Evolutionary conservation across 1,139 yeast species (phyloP), one percentile per base, ranked within the genome.

Genomic region (Scheffersomyces insectosa): DNA sequence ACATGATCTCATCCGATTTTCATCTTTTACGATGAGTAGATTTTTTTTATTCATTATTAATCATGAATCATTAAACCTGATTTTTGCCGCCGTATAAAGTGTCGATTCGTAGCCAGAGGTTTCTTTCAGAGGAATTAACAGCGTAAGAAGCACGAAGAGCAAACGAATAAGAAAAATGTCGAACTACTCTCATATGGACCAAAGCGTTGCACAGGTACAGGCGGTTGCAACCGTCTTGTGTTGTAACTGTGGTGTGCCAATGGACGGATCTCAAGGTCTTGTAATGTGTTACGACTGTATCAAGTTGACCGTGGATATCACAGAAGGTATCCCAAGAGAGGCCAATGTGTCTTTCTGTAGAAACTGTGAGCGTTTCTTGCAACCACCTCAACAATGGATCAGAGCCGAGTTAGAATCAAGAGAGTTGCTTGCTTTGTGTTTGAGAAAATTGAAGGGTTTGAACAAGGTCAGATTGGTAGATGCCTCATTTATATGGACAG

Each of bases 231-330:
- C 98, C 2, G 95, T 95, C 48, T 79, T 93, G 48, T 93, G 99
- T 75, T 90, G 96, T 70, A 89, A 88, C 84, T 93, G 99, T 85
- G 98, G 99, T 68, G 88, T 88, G 45, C 97, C 99, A 39, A 88
- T 95, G 82, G 98, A 93, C 62, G 98, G 98, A 37, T 88, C 97
- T 28, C 75, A 81, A 28, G 98, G 99, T 28, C 73, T 91, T 50
- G 96, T 90, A 28, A 90, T 93, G 96, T 95, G 99, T 72, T 85
- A 88, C 72, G 98, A 95, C 69, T 93, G 99, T 80, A 89, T 93
- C 64, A 88, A 89, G 66, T 72, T 91, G 58, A 89, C 91, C 4
- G 95, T 90, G 46, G 98, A 93, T 66, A 90, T 93, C 56, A 90
- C 99, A 1, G 90, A 86, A 56, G 97, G 96, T 39, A 91, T 93